phyloP scores from a whole-genome alignment of 2,329 filamentous ascomycete genomes.

The Emericellopsis cladophorae region DNA sequence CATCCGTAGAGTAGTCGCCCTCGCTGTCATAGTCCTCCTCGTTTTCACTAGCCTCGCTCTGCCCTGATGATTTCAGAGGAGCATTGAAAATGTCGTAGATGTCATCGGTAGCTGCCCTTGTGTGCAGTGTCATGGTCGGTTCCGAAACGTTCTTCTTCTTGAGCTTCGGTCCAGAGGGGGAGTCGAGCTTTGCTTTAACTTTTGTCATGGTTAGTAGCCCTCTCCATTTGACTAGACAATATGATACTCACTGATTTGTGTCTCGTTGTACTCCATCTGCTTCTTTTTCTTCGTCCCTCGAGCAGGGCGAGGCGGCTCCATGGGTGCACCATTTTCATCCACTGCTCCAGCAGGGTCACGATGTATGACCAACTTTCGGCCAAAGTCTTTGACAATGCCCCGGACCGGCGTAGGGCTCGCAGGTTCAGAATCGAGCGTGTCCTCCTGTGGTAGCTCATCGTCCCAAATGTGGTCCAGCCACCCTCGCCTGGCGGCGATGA shows the following conservation, averaged over 20 bases:
- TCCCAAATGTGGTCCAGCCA: slow-evolving; percentile 49
- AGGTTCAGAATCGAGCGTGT: slow-evolving; percentile 17
- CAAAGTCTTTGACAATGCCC: slow-evolving; percentile 12
- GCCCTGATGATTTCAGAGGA: slow-evolving; percentile 29
- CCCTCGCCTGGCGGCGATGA: slow-evolving; percentile 67
- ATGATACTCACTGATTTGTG: slow-evolving; percentile 66
- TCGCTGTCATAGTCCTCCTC: slow-evolving; percentile 64
- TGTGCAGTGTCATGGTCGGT: slow-evolving; percentile 97
- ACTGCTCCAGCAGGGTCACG: slow-evolving; percentile 28
- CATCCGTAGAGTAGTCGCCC: slow-evolving; percentile 70
- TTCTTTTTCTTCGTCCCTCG: slow-evolving; percentile 57
- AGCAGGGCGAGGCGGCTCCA: slow-evolving; percentile 29
- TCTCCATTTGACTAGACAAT: background rate
- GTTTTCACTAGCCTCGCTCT: slow-evolving; percentile 30
- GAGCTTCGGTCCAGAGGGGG: slow-evolving; percentile 73
- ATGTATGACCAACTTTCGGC: slow-evolving; percentile 27
- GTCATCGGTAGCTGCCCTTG: slow-evolving; percentile 87
- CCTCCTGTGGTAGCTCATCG: slow-evolving; percentile 21
- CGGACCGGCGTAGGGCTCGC: slow-evolving; percentile 16
- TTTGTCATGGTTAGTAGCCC: slow-evolving; percentile 8
- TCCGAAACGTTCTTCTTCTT: slow-evolving; percentile 64
- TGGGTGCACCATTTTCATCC: slow-evolving; percentile 47
- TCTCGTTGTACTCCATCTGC: slow-evolving; percentile 76
- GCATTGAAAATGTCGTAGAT: slow-evolving; percentile 97
- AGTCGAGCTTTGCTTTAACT: slow-evolving; percentile 92